Evolutionary conservation across 768 basidiomycete genomes (phyloP).

Genomic region (Pleurotus cornucopiae): DNA sequence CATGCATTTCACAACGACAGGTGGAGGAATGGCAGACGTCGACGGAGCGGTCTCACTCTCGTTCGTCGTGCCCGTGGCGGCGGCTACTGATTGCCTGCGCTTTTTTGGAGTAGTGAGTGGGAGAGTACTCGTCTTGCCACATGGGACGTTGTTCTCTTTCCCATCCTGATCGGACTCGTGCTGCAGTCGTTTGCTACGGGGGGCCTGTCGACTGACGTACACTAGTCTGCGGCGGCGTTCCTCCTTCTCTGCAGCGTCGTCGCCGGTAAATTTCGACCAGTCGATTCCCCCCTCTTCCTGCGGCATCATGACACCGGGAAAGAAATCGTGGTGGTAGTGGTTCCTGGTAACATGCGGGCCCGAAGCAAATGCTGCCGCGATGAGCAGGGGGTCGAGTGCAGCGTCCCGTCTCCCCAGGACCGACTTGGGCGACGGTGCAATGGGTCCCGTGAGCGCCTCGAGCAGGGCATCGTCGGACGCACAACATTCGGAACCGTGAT

Average conservation of each 20-base stretch:
- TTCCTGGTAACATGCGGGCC: conserved; percentile 79
- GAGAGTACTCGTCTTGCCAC: conserved; percentile 34
- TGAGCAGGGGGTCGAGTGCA: conserved; percentile 71
- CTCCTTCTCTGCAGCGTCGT: conserved; percentile 27
- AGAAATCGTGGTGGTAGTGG: conserved; percentile 81
- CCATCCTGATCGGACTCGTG: conserved; percentile 26
- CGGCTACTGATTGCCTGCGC: conserved; percentile 30
- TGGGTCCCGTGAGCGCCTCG: conserved; percentile 57
- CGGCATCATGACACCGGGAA: conserved; percentile 52
- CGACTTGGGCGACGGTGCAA: conserved; percentile 33
- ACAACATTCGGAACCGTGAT: conserved; percentile 19
- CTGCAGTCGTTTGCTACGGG: conserved; percentile 54
- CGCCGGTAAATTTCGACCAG: conserved; percentile 52
- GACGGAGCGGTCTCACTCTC: conserved; percentile 18
- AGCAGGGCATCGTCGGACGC: conserved; percentile 60
- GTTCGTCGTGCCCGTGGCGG: conserved; percentile 16
- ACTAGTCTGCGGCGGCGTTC: conserved; percentile 43
- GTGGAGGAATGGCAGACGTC: conserved; percentile 20
- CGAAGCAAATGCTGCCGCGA: conserved; percentile 72
- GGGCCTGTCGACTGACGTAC: conserved; percentile 75
- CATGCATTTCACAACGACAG: conserved; percentile 84
- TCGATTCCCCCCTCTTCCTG: conserved; percentile 51
- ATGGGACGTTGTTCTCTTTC: conserved; percentile 49
- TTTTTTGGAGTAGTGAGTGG: conserved; percentile 34
- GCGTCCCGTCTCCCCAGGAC: conserved; percentile 61